Base-by-base conservation (phyloP, 169 alveolate genomes). In the Eimeria nieschulzi region DNA sequence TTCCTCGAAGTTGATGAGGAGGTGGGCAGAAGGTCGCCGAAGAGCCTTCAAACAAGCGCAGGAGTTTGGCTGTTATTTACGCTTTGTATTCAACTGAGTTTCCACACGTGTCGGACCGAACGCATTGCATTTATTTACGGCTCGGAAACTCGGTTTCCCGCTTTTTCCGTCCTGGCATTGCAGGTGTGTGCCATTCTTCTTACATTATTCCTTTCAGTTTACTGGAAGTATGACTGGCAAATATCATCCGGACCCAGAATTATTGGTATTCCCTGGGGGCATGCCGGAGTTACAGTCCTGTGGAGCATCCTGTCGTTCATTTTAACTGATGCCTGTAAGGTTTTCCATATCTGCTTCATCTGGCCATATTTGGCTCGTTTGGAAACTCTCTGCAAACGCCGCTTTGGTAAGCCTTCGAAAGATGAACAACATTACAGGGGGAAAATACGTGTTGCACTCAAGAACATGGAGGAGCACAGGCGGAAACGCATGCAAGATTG, bases 191-290 rank as follows among this genome's bases (percentile, higher is more conserved):
- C 94, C 26, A 51, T 92, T 5, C 8, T 92, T 0, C 21, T 87
- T 8, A 75, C 94, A 10, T 9, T 83, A 12, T 70, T 92, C 64
- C 87, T 92, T 7, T 71, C 92, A 9, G 85, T 92, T 0, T 92
- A 92, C 78, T 92, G 94, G 94, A 79, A 56, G 87, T 9, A 17
- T 55, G 91, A 75, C 26, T 83, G 91, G 92, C 15, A 33, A 46
- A 55, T 85, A 9, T 90, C 84, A 0, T 33, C 92, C 33, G 94
- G 94, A 9, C 90, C 91, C 46, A 61, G 80, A n/a, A 85, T 92
- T 90, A 56, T 56, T 25, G 92, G 92, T 2, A n/a, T 83, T 55
- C 26, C 71, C 19, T 92, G 94, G 94, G 94, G 92, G 19, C 94
- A 85, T 9, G 94, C 94, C 68, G 85, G 92, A 46, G 86, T 92